These are phyloP conservation scores for Globisporangium spiculum DNA, from an alignment of 352 stramenopile genomes.

Conservation along the genomic window DNA sequence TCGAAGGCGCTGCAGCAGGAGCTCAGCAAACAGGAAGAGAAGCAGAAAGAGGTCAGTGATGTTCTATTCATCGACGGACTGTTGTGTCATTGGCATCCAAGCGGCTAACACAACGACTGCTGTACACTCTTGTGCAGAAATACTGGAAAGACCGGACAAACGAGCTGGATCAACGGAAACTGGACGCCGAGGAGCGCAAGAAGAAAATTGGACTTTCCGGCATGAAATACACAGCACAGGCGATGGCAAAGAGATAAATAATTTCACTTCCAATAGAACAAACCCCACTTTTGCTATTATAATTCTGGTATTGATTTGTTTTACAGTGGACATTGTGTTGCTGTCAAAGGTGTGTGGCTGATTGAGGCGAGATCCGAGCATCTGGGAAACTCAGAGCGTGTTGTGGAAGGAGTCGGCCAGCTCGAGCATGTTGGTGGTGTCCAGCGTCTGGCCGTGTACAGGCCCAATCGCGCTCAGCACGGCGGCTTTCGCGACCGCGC, in stretches of 20 bases:
- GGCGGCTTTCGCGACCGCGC: slow-evolving; percentile 72
- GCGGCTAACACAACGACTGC: background rate
- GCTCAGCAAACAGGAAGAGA: slow-evolving; percentile 53
- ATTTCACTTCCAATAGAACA: background rate
- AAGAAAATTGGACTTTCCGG: slow-evolving; percentile 65
- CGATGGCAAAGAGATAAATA: slow-evolving; percentile 33
- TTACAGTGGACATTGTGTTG: background rate
- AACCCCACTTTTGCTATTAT: background rate
- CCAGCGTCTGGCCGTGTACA: slow-evolving; percentile 48
- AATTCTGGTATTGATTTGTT: background rate
- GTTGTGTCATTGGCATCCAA: background rate
- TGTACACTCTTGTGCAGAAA: slow-evolving; percentile 24
- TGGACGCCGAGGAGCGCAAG: slow-evolving; percentile 72
- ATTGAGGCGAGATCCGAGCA: background rate
- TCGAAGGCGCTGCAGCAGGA: slow-evolving; percentile 44
- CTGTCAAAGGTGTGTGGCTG: background rate
- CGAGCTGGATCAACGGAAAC: slow-evolving; percentile 54
- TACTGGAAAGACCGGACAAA: slow-evolving; percentile 72
- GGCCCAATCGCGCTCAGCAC: slow-evolving; percentile 79
- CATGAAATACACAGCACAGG: slow-evolving; percentile 71
- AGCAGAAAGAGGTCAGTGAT: slow-evolving; percentile 48
- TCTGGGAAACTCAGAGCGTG: slow-evolving; percentile 33
- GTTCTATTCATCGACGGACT: background rate
- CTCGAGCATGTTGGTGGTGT: slow-evolving; percentile 71
- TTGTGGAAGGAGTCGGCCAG: slow-evolving; percentile 80